These are phyloP conservation scores for Amanita rimosa DNA, from an alignment of 768 basidiomycete genomes.

Conservation along the genomic window DNA sequence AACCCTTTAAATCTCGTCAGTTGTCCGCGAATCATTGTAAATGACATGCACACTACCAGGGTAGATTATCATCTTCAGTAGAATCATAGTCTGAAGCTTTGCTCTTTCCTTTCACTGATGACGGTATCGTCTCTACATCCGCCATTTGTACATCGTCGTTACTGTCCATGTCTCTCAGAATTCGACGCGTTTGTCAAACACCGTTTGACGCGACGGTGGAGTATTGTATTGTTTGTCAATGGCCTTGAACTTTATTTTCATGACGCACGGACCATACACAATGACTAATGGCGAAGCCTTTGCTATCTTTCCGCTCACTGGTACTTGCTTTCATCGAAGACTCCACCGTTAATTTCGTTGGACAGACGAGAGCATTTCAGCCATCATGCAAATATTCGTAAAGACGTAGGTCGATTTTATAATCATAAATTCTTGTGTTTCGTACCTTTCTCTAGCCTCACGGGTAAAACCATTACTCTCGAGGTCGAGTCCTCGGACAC, in stretches of 20 bases:
- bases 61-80: slow-evolving; percentile 58
- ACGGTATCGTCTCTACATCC: slow-evolving; percentile 29
- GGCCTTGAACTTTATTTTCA: slow-evolving; percentile 21
- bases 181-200: slow-evolving; percentile 3
- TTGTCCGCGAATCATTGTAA: not conserved
- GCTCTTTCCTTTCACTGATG: slow-evolving; percentile 56
- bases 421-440: not conserved
- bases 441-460: slow-evolving; percentile 49
- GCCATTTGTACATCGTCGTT: slow-evolving; percentile 45
- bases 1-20: slow-evolving; percentile 50
- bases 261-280: slow-evolving; percentile 31
- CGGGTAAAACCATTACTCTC: slow-evolving; percentile 98
- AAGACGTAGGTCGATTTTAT: slow-evolving; percentile 59
- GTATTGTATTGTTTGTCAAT: slow-evolving; percentile 9
- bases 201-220: slow-evolving; percentile 10
- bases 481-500: slow-evolving; percentile 97
- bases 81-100: slow-evolving; percentile 37
- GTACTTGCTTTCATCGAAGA: slow-evolving; percentile 81
- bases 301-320: slow-evolving; percentile 17
- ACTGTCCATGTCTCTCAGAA: slow-evolving; percentile 33
- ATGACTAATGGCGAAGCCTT: slow-evolving; percentile 23
- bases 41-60: slow-evolving; percentile 50
- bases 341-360: slow-evolving; percentile 86
- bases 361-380: slow-evolving; percentile 74
- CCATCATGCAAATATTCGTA: slow-evolving; percentile 98